Evolutionary conservation across 2,329 filamentous ascomycete genomes (phyloP).

Genomic region (Orbilia ellipsospora): DNA sequence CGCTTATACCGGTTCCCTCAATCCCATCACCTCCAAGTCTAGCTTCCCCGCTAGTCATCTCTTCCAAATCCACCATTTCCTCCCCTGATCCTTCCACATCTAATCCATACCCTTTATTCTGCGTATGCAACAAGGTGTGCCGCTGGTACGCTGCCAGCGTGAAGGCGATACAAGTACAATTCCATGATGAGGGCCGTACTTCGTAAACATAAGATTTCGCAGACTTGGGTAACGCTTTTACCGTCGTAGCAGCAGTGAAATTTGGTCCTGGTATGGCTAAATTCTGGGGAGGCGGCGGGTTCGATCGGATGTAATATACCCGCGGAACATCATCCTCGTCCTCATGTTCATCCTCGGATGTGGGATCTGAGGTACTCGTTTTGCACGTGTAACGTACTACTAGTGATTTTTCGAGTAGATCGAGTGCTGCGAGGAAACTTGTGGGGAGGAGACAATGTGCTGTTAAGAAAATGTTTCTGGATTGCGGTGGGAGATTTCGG

Average conservation of each 20-base stretch:
- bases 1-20: slow-evolving; percentile 23
- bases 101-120: slow-evolving; percentile 38
- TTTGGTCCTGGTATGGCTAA: slow-evolving; percentile 57
- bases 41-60: background rate
- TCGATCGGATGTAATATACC: slow-evolving; percentile 75
- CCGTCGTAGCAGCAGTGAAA: slow-evolving; percentile 57
- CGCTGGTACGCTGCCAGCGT: slow-evolving; percentile 75
- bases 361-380: slow-evolving; percentile 7
- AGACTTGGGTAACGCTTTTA: slow-evolving; percentile 55
- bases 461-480: slow-evolving; percentile 62
- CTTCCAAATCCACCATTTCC: slow-evolving; percentile 43
- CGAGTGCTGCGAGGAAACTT: slow-evolving; percentile 84
- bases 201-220: slow-evolving; percentile 68
- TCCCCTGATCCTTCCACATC: slow-evolving; percentile 31
- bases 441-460: slow-evolving; percentile 72
- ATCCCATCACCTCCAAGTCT: slow-evolving; percentile 41
- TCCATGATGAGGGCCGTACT: slow-evolving; percentile 81
- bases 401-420: slow-evolving; percentile 82
- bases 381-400: slow-evolving; percentile 67
- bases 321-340: slow-evolving; percentile 24
- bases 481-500: slow-evolving; percentile 59
- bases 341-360: slow-evolving; percentile 24
- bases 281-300: slow-evolving; percentile 61
- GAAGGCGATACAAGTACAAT: slow-evolving; percentile 89
- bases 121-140: slow-evolving; percentile 31